Base-by-base conservation (phyloP, 306 rosid species). In the Bauhinia variegata region DNA sequence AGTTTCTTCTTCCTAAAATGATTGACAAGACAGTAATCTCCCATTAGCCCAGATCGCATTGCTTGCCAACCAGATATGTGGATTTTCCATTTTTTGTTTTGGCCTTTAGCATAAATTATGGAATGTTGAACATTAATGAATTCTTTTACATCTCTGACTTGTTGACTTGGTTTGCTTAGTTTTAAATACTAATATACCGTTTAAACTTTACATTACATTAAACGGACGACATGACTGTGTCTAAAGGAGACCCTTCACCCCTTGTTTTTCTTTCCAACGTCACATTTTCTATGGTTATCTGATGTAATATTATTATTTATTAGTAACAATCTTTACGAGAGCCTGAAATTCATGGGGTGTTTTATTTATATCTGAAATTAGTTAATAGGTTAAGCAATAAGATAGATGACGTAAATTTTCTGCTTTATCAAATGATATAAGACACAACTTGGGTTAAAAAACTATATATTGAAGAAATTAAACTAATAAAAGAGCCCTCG, bases 51-150 rank as follows among this genome's bases (percentile, higher is more conserved):
- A 52, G 49, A 65, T 50, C 64, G 49, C 72, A 72, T 61, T 68
- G 85, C 81, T 64, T 77, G 72, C 85, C 84, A 80, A 68, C 79
- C n/a, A 70, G 74, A 58, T 54, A n/a, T 9, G 17, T 78, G 32
- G 42, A 5, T 36, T 36, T 36, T 23, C n/a, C n/a, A n/a, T n/a
- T n/a, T n/a, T n/a, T n/a, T n/a, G n/a, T n/a, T n/a, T n/a, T n/a
- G n/a, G n/a, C n/a, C n/a, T n/a, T n/a, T n/a, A n/a, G n/a, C n/a
- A n/a, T n/a, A n/a, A n/a, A n/a, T n/a, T n/a, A n/a, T n/a, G n/a
- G 60, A 68, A 78, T 68, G 76, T 71, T 75, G 67, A 63, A 62
- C 59, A 52, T 30, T 58, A 17, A 10, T 42, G 15, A 67, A 70
- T 76, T 49, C 63, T 23, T 23, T 23, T 65, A 23, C 32, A 63